Base-by-base conservation (phyloP, 176 grass and related monocot genomes). In the Lolium multiflorum region DNA sequence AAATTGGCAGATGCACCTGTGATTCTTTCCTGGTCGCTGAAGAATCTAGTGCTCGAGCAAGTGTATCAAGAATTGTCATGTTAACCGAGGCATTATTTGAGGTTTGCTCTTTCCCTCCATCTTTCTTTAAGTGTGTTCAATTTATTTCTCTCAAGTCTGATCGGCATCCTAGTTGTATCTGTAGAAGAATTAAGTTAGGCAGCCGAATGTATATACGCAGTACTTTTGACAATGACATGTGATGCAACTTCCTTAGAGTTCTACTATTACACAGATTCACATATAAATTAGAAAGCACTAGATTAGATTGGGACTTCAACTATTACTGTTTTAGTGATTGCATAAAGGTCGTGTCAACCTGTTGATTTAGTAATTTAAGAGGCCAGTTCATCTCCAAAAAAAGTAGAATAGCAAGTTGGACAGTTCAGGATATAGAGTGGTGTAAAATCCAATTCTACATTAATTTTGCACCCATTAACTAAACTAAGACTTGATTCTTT, bases 41-140 rank as follows among this genome's bases (percentile, higher is more conserved):
- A 88, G 93, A 90, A 83, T 92, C 93, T 83, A 94, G 90, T 74
- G 87, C 96, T 25, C 89, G 85, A 49, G 88, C 91, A 62, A 94
- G 96, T 86, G 95, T 98, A 88, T 93, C 96, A 85, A 91, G 96
- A 89, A 98, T 98, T 54, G 93, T 98, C 51, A 93, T 95, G 91
- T 91, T 98, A 89, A 94, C 96, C 35, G 96, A 98, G 88, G 96
- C 96, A 39, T 82, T 98, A 66, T 98, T 98, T 86, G 96, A 98
- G 93, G 96, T 98, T 62, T 89, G 84, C 88, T 56, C 62, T 72
- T 89, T 84, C 72, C 24, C 60, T 66, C 51, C 9, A 22, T 91
- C 20, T 26, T 90, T 46, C 3, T 35, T 35, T 35, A 2, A 35
- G 31, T 54, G 0, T 55, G 12, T 67, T 81, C 11, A 70, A 24